Conservation (phyloP, 176 grass and related monocot species). For the Avena insularis region DNA sequence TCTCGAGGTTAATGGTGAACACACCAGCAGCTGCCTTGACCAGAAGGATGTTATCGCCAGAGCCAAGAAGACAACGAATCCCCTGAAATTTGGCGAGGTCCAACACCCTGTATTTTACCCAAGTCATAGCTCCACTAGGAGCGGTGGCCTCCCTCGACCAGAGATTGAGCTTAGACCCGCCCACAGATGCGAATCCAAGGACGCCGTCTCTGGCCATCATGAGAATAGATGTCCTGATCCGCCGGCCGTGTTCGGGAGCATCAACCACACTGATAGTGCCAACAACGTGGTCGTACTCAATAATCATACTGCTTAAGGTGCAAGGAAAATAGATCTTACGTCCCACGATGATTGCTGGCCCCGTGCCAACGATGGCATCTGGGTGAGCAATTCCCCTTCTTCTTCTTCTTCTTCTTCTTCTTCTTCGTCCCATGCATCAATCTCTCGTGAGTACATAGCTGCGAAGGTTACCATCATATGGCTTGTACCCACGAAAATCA, state of each 20-base stretch:
- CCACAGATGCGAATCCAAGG: background rate
- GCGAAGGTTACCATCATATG: background rate
- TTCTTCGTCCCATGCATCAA: background rate
- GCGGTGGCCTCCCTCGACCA: background rate
- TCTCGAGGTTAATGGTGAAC: too few relatives aligned
- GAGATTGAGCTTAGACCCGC: background rate
- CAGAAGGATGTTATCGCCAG: too few relatives aligned
- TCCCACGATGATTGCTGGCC: background rate
- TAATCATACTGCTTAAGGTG: background rate
- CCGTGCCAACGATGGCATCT: background rate
- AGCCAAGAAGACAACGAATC: too few relatives aligned
- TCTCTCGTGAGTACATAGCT: background rate
- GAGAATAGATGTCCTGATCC: background rate
- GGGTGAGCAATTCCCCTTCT: background rate
- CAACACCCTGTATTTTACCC: too few relatives aligned
- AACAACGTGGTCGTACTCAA: background rate
- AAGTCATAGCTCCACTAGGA: background rate
- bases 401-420: too few relatives aligned
- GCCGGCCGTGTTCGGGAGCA: background rate
- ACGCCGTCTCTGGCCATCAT: background rate
- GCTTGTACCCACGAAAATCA: background rate
- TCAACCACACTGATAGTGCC: background rate
- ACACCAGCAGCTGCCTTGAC: too few relatives aligned
- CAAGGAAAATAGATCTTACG: background rate
- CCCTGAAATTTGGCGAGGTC: too few relatives aligned